Evolutionary conservation across 306 rosid species (phyloP).

Genomic region (Lathyrus oleraceus): DNA sequence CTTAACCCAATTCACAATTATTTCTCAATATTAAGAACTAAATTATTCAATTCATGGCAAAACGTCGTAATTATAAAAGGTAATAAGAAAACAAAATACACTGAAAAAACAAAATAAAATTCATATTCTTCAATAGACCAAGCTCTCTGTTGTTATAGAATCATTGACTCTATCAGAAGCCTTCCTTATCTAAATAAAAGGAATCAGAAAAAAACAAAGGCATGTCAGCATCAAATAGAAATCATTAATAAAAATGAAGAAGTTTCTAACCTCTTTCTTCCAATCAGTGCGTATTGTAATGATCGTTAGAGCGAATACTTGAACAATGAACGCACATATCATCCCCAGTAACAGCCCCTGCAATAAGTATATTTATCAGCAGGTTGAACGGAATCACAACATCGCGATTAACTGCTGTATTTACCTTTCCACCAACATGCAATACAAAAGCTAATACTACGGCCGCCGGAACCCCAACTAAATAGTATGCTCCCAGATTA

Average conservation of each 20-base stretch:
- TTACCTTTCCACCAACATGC: constrained; percentile 71
- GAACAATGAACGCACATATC: background rate
- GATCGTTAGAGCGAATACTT: background rate
- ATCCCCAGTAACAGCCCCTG: background rate
- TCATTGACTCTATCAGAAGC: constrained; percentile 59
- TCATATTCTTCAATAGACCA: constrained; percentile 28
- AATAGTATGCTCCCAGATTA: constrained; percentile 71
- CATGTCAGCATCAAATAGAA: background rate
- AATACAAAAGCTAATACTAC: constrained; percentile 57
- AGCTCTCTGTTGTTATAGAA: constrained; percentile 37
- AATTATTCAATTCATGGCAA: no score
- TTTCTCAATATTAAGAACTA: no score
- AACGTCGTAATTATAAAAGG: no score
- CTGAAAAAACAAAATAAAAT: background rate
- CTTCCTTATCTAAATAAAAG: constrained; percentile 32
- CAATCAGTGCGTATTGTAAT: constrained; percentile 8
- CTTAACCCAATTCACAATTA: no score
- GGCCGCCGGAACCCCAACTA: constrained; percentile 69
- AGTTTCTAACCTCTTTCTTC: background rate
- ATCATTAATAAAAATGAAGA: background rate
- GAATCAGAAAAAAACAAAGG: background rate
- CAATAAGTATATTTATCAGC: background rate
- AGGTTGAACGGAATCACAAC: background rate
- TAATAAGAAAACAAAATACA: no score
- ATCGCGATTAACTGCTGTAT: background rate